A percentile compares a stretch with the other conserved stretches of the same genome.
Conservation (phyloP, 2,329 filamentous ascomycete genomes). For the Emmonsiellopsis sp. region DNA sequence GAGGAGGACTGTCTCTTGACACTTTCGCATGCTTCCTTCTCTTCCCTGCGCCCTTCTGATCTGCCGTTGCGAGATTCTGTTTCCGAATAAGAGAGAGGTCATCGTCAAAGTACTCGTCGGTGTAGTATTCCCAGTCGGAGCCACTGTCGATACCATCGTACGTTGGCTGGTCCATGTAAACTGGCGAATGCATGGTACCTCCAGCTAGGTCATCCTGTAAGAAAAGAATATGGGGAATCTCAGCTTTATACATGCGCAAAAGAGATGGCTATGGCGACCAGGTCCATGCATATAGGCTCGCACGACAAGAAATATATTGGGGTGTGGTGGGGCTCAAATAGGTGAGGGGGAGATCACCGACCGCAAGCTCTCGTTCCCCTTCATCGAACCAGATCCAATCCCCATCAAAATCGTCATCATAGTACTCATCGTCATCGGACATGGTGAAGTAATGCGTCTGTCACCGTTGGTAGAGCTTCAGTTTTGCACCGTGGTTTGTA, state of each 20-base stretch:
- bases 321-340: neutral
- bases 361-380: conserved; percentile 7
- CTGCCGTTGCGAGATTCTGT: neutral
- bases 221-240: neutral
- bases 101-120: conserved; percentile 19
- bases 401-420: conserved; percentile 9
- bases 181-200: conserved; percentile 20
- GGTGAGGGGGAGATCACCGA: neutral
- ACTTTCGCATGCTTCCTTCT: neutral
- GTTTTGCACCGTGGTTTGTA: too few relatives aligned
- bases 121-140: conserved; percentile 21
- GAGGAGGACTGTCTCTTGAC: neutral
- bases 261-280: neutral
- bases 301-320: neutral
- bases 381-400: conserved; percentile 10
- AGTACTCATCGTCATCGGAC: conserved; percentile 16
- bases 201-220: conserved; percentile 23
- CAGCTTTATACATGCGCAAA: neutral
- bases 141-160: conserved; percentile 20
- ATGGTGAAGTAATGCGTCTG: conserved; percentile 4
- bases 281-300: neutral
- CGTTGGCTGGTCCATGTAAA: conserved; percentile 20
- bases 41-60: neutral
- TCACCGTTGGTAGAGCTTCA: too few relatives aligned
- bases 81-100: conserved; percentile 6